Base-by-base conservation (phyloP, 371 early-diverging fungal genomes). In the Mucor saturninus region DNA sequence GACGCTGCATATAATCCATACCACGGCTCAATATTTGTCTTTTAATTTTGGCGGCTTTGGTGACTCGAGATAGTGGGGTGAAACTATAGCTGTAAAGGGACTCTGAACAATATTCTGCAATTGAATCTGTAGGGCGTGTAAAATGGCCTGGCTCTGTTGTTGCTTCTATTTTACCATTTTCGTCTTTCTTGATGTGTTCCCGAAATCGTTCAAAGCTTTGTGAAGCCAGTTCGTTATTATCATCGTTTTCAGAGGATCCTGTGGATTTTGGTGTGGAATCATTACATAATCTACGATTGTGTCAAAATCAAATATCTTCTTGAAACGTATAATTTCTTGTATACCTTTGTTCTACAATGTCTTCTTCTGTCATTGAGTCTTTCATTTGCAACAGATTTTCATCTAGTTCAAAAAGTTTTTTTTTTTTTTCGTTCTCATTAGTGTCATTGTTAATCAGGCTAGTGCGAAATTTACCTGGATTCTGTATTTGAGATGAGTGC, bases 11-110 rank as follows among this genome's bases (percentile, higher is more conserved):
- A 67, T 82, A 78, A 63, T 86, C 86, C 62, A 84, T 76, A 7
- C 82, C 83, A 40, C 81, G 75, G 51, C 65, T 81, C 51, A 84
- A 65, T 37, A 74, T 71, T 56, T 77, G 77, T 29, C 76, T 68
- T 40, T 77, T 74, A 42, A 72, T 79, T 49, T 74, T 78, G 2
- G 74, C 68, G 21, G 72, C 70, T 58, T 67, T 61, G 55, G 68
- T 71, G 26, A 79, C 77, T 26, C 76, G 74, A 15, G 75, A 70
- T 7, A 79, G 65, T 11, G 74, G 76, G 1, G 82, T 79, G 64
- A 86, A 86, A n/a, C 85, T 84, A 62, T 76, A 86, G 29, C 85
- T 85, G 54, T 86, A 84, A 2, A 87, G 56, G 0, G 87, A 86
- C 54, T 86, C 81, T 49, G 80, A 35, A 40, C 70, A 70, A 28